Conservation (phyloP, 208 protist genomes). For the Hexamita inflata region DNA sequence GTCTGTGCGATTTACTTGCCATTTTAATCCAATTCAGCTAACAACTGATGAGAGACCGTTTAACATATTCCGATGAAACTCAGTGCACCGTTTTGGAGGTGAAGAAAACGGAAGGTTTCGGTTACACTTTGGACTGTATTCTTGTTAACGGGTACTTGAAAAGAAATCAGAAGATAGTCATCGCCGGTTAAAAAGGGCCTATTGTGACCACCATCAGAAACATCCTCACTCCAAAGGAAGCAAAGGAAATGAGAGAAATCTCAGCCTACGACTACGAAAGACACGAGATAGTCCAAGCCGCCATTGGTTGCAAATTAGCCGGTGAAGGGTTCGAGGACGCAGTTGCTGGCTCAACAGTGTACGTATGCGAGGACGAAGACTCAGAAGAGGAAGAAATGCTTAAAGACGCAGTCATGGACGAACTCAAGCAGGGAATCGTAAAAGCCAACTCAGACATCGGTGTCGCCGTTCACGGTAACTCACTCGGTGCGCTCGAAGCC, state of each 20-base stretch:
- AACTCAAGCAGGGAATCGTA: constrained; percentile 60
- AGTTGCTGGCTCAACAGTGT: constrained; percentile 78
- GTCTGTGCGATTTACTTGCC: constrained; percentile 88
- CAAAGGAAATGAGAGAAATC: constrained; percentile 79
- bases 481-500: constrained; percentile 76
- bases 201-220: constrained; percentile 91
- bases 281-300: constrained; percentile 75
- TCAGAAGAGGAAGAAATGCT: constrained; percentile 73
- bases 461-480: constrained; percentile 82
- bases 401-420: constrained; percentile 69
- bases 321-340: constrained; percentile 75
- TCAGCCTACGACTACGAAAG: constrained; percentile 68
- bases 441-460: constrained; percentile 58
- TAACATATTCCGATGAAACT: constrained; percentile 54
- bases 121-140: constrained; percentile 94
- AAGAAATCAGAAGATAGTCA: constrained; percentile 86
- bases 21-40: constrained; percentile 87
- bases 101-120: constrained; percentile 85
- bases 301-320: constrained; percentile 89
- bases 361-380: constrained; percentile 64
- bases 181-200: constrained; percentile 76
- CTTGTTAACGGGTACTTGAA: constrained; percentile 88
- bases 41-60: constrained; percentile 74
- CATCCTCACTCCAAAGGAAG: constrained; percentile 86
- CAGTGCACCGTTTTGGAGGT: constrained; percentile 96